phyloP scores from a whole-genome alignment of 345 rosid species.

The Eucalyptus urophylla region DNA sequence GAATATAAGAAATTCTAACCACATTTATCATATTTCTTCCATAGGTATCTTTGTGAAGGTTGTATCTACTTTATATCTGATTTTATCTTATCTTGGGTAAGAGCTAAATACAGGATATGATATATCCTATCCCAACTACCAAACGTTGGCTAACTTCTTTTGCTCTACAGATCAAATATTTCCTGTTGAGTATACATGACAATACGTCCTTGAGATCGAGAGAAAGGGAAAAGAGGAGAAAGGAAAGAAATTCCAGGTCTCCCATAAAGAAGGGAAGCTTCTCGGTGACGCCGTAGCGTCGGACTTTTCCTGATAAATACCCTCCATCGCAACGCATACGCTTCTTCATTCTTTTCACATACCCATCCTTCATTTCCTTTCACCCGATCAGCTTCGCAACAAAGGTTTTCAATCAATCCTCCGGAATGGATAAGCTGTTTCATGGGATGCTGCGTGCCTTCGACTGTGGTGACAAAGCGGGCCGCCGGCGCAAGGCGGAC shows the following conservation, averaged over 20 bases:
- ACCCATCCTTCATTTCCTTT: background rate
- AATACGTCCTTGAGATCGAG: background rate
- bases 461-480: background rate
- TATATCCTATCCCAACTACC: background rate
- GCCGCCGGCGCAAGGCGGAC: background rate
- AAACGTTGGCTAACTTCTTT: background rate
- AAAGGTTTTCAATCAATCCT: background rate
- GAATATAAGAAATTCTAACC: no score
- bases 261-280: background rate
- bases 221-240: background rate
- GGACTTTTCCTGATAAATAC: background rate
- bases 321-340: background rate
- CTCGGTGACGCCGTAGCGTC: background rate
- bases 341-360: background rate
- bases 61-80: accelerated
- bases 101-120: background rate
- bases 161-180: background rate
- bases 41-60: no score
- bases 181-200: background rate
- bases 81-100: no score
- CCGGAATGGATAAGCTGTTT: background rate
- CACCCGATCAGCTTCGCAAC: background rate
- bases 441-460: background rate
- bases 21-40: no score
- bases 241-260: background rate